phyloP scores from a whole-genome alignment of 78 protist species.

The Dictyostelium citrinum region DNA sequence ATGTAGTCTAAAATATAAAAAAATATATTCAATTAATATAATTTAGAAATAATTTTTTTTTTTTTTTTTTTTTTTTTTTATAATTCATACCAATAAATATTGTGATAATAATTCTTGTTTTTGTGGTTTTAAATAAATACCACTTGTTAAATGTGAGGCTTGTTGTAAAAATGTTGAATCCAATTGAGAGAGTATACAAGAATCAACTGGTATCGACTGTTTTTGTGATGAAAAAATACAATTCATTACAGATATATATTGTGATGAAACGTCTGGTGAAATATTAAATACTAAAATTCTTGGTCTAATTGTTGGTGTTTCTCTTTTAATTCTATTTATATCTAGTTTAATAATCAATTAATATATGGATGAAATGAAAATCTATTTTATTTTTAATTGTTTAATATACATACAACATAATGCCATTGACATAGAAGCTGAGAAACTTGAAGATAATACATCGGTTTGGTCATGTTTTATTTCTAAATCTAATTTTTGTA shows the following conservation, averaged over 20 bases:
- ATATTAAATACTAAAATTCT: conserved; percentile 72
- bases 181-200: conserved; percentile 37
- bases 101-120: conserved; percentile 52
- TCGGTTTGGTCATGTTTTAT: background rate
- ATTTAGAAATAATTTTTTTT: background rate
- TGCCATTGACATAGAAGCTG: conserved; percentile 70
- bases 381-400: too few relatives aligned
- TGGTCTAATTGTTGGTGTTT: conserved; percentile 27
- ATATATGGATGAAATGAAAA: too few relatives aligned
- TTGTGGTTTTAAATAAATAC: conserved; percentile 71
- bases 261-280: conserved; percentile 76
- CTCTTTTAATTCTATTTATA: conserved; percentile 71
- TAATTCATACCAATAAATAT: conserved; percentile 64
- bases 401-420: conserved; percentile 53
- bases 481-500: background rate
- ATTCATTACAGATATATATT: conserved; percentile 83
- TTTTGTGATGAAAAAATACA: conserved; percentile 86
- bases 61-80: background rate
- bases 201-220: conserved; percentile 76
- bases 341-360: conserved; percentile 10
- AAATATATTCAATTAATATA: background rate
- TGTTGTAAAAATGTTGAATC: conserved; percentile 86
- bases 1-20: conserved; percentile 36
- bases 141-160: conserved; percentile 81
- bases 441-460: conserved; percentile 22